Evolutionary conservation across 805 yeast species (phyloP), one percentile per base, ranked within the genome.

Genomic region (Myxozyma neglecta): DNA sequence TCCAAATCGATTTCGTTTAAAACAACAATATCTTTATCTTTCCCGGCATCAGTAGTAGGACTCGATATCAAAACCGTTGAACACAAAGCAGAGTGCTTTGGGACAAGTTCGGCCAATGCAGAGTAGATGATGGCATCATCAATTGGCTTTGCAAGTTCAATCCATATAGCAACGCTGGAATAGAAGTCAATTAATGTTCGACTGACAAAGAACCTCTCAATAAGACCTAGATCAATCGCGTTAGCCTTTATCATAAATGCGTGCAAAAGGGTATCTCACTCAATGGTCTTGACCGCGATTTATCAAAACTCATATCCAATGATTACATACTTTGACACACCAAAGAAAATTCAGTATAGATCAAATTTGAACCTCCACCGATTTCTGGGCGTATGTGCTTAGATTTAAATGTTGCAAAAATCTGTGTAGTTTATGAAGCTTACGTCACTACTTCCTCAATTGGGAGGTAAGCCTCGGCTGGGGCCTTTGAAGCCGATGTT

Each of bases 121-220:
- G 55, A 6, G 18, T 43, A 44, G 20, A 56, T 35, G 5, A 5
- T 34, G 7, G 20, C 32, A 8, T 47, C 47, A 8, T 37, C 32
- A 34, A 57, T 39, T 13, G 52, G 37, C 7, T 34, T 34, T 8
- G 36, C 34, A 36, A 44, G 24, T 43, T 48, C 39, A 6, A 48
- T 18, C 59, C 59, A 59, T 20, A 55, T 49, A 6, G 39, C 43
- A 4, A 59, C 57, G 32, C 43, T 37, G 5, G 37, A 52, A 34
- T 54, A 54, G 35, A 39, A 48, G 24, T 50, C 52, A 16, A 54
- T 9, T 9, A 24, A 34, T 11, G 55, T 3, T 4, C 63, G 51
- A 13, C 44, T 29, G 24, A 24, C 48, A 36, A 59, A 48, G 40
- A 49, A 59, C 34, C 37, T 24, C 37, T 59, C 63, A 40, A 59